Percentiles rank a stretch among this genome's conserved stretches.
These are phyloP conservation scores for Tuber umbilicatum DNA, from an alignment of 495 filamentous ascomycete species.

Conservation along the genomic window DNA sequence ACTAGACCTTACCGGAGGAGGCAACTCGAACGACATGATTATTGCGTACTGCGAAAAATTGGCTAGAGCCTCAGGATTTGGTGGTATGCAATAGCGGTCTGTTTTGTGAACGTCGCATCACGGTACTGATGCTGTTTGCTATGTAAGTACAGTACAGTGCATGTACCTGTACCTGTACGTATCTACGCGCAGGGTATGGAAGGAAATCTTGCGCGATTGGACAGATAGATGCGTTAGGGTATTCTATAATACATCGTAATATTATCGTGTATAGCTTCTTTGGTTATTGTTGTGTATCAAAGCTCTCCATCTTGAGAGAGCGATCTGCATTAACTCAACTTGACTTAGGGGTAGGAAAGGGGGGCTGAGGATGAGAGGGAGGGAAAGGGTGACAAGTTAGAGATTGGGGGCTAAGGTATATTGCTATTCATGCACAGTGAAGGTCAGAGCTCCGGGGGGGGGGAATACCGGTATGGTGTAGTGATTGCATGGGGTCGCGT, in stretches of 20 bases:
- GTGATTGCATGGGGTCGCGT: conserved; percentile 1
- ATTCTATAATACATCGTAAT: background rate
- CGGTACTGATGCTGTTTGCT: background rate
- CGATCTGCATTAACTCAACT: background rate
- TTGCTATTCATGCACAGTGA: background rate
- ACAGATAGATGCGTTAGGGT: background rate
- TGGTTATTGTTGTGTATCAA: background rate
- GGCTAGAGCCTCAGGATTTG: no score
- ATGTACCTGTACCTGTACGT: background rate
- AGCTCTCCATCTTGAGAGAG: background rate
- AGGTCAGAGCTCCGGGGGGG: background rate
- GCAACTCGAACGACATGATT: background rate
- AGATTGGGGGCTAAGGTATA: background rate
- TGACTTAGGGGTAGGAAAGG: background rate
- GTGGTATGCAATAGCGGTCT: no score
- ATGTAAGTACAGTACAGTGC: background rate
- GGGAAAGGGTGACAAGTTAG: background rate
- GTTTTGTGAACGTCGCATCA: no score
- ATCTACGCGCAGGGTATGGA: background rate
- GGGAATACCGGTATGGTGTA: background rate
- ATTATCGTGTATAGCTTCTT: background rate
- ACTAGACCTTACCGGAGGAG: background rate
- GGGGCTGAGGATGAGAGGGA: background rate
- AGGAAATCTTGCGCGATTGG: background rate
- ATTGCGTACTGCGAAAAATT: no score